These are phyloP conservation scores for Ensete ventricosum DNA, from an alignment of 176 grass and related monocot species.

Conservation along the genomic window DNA sequence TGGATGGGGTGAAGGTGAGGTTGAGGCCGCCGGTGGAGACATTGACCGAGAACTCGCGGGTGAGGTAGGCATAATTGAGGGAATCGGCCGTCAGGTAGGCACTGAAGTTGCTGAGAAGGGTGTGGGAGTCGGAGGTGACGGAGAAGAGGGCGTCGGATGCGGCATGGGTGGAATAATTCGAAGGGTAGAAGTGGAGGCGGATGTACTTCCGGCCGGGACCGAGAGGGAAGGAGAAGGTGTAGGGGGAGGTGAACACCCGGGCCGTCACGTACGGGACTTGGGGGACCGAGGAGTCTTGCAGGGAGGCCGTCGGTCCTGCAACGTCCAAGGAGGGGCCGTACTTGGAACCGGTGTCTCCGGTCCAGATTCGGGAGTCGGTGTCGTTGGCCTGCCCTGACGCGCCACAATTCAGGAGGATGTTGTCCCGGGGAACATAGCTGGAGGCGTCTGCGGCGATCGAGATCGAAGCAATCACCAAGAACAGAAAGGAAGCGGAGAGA, in stretches of 20 bases:
- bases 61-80: background rate
- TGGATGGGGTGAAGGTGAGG: slow-evolving; percentile 45
- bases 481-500: background rate
- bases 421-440: background rate
- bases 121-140: slow-evolving; percentile 16
- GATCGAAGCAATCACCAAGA: background rate
- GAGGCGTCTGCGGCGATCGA: slow-evolving; percentile 22
- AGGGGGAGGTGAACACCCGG: slow-evolving; percentile 29
- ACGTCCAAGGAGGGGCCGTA: slow-evolving; percentile 36
- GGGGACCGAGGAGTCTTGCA: slow-evolving; percentile 26
- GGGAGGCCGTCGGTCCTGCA: background rate
- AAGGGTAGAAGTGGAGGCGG: slow-evolving; percentile 69
- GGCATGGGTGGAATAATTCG: slow-evolving; percentile 16
- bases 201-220: slow-evolving; percentile 39
- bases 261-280: background rate
- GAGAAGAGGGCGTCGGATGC: slow-evolving; percentile 31
- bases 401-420: slow-evolving; percentile 46
- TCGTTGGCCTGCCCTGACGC: background rate
- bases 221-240: slow-evolving; percentile 59
- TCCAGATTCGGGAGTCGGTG: slow-evolving; percentile 22
- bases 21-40: slow-evolving; percentile 28
- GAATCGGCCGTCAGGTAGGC: slow-evolving; percentile 27
- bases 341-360: slow-evolving; percentile 30
- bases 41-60: slow-evolving; percentile 52
- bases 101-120: slow-evolving; percentile 48